Evolutionary conservation across 352 stramenopile genomes (phyloP).

Genomic region (Pythium phragmitis): DNA sequence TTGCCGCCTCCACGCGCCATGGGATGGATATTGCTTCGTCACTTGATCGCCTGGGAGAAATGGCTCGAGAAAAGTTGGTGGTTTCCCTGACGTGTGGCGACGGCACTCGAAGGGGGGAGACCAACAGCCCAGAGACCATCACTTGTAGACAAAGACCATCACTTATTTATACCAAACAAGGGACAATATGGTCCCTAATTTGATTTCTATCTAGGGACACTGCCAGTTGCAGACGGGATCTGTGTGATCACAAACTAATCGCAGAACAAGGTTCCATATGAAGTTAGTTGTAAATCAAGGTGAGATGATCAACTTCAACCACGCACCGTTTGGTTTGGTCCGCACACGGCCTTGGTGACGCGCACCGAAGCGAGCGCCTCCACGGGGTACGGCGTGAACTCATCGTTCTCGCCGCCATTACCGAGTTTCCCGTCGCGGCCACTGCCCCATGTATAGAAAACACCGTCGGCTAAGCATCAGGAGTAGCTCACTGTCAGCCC

Average conservation of each 20-base stretch:
- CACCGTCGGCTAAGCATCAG: constrained; percentile 41
- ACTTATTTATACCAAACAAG: constrained; percentile 1
- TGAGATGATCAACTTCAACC: constrained; percentile 7
- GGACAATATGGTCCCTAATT: constrained; percentile 15
- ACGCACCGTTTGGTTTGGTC: constrained; percentile 59
- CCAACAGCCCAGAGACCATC: constrained; percentile 9
- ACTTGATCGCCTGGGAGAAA: neutral
- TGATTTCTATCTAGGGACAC: neutral
- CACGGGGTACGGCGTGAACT: constrained; percentile 48
- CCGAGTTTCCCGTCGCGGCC: constrained; percentile 69
- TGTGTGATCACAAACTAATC: constrained; percentile 44
- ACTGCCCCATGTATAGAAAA: constrained; percentile 69
- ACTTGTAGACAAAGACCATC: constrained; percentile 6
- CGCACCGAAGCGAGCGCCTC: constrained; percentile 57
- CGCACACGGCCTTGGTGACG: constrained; percentile 51
- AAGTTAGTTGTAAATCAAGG: constrained; percentile 16
- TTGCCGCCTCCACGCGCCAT: constrained; percentile 67
- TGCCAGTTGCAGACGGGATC: constrained; percentile 29
- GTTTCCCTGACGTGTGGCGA: constrained; percentile 14
- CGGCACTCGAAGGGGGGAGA: constrained; percentile 16
- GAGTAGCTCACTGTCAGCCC: neutral
- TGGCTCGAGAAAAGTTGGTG: constrained; percentile 6
- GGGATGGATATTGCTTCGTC: constrained; percentile 2
- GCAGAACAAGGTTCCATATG: constrained; percentile 3
- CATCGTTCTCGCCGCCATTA: constrained; percentile 55